Percentiles rank a stretch among this genome's conserved stretches.
Conservation (phyloP, 495 filamentous ascomycete genomes). For the Glonium stellatum region DNA sequence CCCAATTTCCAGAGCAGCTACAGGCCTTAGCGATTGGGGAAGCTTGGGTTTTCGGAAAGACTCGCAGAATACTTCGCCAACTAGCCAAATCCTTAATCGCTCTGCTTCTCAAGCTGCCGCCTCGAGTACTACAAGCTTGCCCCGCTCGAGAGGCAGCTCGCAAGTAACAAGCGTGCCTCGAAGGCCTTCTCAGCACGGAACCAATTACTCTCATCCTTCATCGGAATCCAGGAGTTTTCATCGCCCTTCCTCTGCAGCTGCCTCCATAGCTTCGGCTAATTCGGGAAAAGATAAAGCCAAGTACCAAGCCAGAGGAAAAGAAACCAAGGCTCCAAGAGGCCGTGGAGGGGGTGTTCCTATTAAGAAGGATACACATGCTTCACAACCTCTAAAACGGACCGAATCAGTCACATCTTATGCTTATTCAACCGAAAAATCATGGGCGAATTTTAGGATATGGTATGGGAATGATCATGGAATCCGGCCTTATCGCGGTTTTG, state of each 20-base stretch:
- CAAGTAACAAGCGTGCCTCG: not conserved
- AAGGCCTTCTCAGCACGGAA: constrained; percentile 9
- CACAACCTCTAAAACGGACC: constrained; percentile 6
- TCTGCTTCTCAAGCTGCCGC: not conserved
- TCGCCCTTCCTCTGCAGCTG: constrained; percentile 8
- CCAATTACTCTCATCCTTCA: constrained; percentile 12
- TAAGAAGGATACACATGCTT: constrained; percentile 10
- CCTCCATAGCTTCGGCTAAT: constrained; percentile 13
- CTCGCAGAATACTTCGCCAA: not conserved
- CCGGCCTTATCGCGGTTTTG: constrained; percentile 24
- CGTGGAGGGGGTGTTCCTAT: constrained; percentile 28
- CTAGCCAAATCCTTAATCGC: not conserved
- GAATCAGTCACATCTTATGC: constrained; percentile 9
- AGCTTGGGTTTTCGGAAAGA: not conserved
- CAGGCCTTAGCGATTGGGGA: constrained; percentile 22
- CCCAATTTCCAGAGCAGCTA: constrained; percentile 13
- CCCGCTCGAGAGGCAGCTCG: not conserved
- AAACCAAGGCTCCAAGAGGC: constrained; percentile 26
- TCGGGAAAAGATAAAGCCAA: constrained; percentile 22
- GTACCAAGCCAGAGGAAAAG: constrained; percentile 25
- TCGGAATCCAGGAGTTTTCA: constrained; percentile 5
- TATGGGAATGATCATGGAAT: constrained; percentile 21
- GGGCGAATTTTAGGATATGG: constrained; percentile 28
- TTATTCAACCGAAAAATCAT: constrained; percentile 16
- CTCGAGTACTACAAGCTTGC: not conserved